Conservation (phyloP, 441 rosid species). For the Theobroma grandiflorum region DNA sequence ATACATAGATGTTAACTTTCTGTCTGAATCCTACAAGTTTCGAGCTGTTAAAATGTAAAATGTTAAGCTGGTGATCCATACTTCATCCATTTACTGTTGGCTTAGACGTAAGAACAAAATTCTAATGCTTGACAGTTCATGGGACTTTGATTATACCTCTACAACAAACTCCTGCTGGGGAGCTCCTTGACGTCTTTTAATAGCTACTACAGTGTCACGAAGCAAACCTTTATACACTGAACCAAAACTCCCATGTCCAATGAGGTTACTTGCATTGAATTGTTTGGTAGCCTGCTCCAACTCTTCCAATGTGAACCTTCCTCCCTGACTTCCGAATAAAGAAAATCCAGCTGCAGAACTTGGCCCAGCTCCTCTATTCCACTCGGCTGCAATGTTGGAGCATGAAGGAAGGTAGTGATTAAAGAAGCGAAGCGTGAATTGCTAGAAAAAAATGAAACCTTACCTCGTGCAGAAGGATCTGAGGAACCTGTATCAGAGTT, state of each 20-base stretch:
- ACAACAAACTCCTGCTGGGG: constrained; percentile 46
- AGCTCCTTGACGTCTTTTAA: constrained; percentile 48
- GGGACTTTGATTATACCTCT: constrained; percentile 45
- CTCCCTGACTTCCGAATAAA: constrained; percentile 37
- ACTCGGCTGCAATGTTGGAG: constrained; percentile 43
- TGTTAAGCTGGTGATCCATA: too few species aligned
- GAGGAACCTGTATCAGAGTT: constrained; percentile 65
- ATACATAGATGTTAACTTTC: constrained; percentile 23
- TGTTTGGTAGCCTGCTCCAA: constrained; percentile 61
- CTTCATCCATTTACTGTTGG: too few species aligned
- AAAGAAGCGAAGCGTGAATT: neutral
- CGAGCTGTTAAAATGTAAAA: neutral
- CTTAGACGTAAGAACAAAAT: neutral
- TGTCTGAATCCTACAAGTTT: neutral
- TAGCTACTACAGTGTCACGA: constrained; percentile 49
- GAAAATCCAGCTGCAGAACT: constrained; percentile 41
- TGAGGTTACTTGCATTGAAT: constrained; percentile 47
- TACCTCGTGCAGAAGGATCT: constrained; percentile 58
- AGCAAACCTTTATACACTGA: constrained; percentile 58
- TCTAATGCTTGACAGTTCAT: neutral
- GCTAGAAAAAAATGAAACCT: neutral
- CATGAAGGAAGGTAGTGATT: constrained; percentile 18
- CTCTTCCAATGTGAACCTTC: constrained; percentile 59
- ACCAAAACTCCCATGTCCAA: constrained; percentile 67
- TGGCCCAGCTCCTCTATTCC: constrained; percentile 43